Evolutionary conservation across 75 land plant species (phyloP), one percentile per base, ranked within the genome.

Genomic region (Pinus albicaulis): DNA sequence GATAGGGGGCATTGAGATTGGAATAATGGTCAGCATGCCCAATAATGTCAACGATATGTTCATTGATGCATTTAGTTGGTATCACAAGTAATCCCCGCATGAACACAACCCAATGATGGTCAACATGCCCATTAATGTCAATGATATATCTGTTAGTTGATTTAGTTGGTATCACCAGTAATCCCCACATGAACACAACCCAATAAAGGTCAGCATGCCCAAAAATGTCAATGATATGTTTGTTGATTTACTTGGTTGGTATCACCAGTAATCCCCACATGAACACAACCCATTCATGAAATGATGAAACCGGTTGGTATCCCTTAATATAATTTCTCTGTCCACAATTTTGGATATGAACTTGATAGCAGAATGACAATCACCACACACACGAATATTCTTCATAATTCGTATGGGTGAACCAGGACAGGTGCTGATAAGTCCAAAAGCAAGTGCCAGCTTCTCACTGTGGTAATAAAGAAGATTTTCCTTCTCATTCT

Each of bases 201-300:
- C 8, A 44, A 44, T 44, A 5, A 44, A 5, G 48, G 48, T 44
- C 48, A 44, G 7, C 48, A 44, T 6, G 8, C 48, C 48, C 48
- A 44, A 6, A 44, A 44, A 44, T 44, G 8, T 44, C 48, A 5
- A 44, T 44, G 48, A 44, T 44, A 44, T 44, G 52, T 44, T 8
- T 44, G 52, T 44, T 8, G 52, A 1, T 44, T 44, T 8, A 44
- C 52, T 64, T 64, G 7, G 59, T 64, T 64, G 28, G 24, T 11
- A 68, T 79, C 66, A 76, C 78, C 78, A 76, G 31, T 64, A 76
- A 65, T 76, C 78, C 38, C 71, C 31, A 28, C 78, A 76, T 23
- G 78, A 76, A 55, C 78, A 76, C 10, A 28, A 12, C 15, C 78
- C 78, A n/a, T 76, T 56, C 4, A 12, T 56, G 31, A 76, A 76